phyloP scores from a whole-genome alignment of 2,329 filamentous ascomycete species.

The Periglandula ipomoeae region DNA sequence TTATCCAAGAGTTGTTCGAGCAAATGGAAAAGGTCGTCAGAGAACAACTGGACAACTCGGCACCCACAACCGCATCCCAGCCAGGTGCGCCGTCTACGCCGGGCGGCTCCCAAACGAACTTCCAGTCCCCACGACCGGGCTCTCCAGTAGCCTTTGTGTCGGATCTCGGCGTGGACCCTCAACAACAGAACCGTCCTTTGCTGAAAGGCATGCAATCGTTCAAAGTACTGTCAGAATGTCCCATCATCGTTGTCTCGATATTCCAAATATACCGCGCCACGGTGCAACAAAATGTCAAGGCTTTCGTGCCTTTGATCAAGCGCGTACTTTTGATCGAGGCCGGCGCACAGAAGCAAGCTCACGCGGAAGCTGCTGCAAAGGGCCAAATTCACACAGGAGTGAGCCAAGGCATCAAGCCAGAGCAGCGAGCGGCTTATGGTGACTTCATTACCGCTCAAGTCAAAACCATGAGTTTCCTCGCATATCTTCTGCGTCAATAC shows the following conservation, averaged over 20 bases:
- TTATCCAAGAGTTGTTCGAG: slow-evolving; percentile 94
- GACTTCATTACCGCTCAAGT: slow-evolving; percentile 98
- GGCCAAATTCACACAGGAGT: slow-evolving; percentile 86
- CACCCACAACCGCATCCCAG: slow-evolving; percentile 41
- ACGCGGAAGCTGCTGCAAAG: slow-evolving; percentile 70
- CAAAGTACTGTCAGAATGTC: slow-evolving; percentile 95
- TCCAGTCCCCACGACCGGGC: slow-evolving; percentile 80
- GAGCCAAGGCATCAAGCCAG: slow-evolving; percentile 71
- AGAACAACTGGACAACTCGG: slow-evolving; percentile 82
- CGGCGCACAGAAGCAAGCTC: slow-evolving; percentile 85
- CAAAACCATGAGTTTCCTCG: slow-evolving; percentile 98
- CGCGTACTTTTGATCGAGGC: slow-evolving; percentile 81
- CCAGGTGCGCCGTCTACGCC: slow-evolving; percentile 57
- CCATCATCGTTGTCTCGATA: slow-evolving; percentile 96
- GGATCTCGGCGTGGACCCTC: slow-evolving; percentile 72
- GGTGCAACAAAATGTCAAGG: slow-evolving; percentile 76
- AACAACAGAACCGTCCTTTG: slow-evolving; percentile 71
- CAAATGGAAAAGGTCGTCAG: slow-evolving; percentile 91
- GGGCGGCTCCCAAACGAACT: slow-evolving; percentile 57
- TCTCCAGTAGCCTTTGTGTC: slow-evolving; percentile 78
- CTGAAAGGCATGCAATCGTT: slow-evolving; percentile 97
- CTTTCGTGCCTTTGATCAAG: slow-evolving; percentile 92
- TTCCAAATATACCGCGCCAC: slow-evolving; percentile 84
- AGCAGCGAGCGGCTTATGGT: slow-evolving; percentile 82
- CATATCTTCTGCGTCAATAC: slow-evolving; percentile 84